Percentiles rank a stretch among this genome's conserved stretches.
Conservation (phyloP, 2,329 filamentous ascomycete genomes). For the Penicillium sp. region DNA sequence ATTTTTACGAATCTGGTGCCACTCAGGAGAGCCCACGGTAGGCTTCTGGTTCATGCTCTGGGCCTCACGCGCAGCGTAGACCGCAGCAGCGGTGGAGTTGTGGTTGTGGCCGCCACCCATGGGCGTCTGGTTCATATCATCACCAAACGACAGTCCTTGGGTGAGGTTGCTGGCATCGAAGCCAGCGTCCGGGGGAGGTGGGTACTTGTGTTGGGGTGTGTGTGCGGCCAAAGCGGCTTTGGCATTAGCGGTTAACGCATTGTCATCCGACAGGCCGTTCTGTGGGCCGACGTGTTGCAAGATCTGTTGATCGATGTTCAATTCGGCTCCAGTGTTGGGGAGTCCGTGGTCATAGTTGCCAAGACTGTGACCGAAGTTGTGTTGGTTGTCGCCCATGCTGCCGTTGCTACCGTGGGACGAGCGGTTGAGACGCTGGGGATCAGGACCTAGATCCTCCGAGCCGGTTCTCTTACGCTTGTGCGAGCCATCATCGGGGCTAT, state of each 20-base stretch:
- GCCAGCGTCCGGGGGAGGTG: slow-evolving; percentile 42
- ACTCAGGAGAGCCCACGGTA: slow-evolving; percentile 92
- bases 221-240: slow-evolving; percentile 50
- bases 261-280: slow-evolving; percentile 54
- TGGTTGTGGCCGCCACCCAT: slow-evolving; percentile 40
- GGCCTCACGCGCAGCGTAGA: slow-evolving; percentile 54
- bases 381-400: slow-evolving; percentile 38
- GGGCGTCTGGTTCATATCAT: slow-evolving; percentile 43
- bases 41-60: slow-evolving; percentile 67
- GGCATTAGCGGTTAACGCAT: slow-evolving; percentile 48
- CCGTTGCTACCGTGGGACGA: slow-evolving; percentile 44
- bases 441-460: slow-evolving; percentile 41
- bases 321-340: slow-evolving; percentile 36
- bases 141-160: slow-evolving; percentile 39
- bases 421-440: slow-evolving; percentile 43
- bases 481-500: slow-evolving; percentile 35
- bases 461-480: slow-evolving; percentile 46
- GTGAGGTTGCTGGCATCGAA: slow-evolving; percentile 41
- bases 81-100: slow-evolving; percentile 62
- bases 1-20: slow-evolving; percentile 95
- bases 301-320: slow-evolving; percentile 49
- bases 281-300: slow-evolving; percentile 54
- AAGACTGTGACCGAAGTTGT: slow-evolving; percentile 37
- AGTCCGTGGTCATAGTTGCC: slow-evolving; percentile 43
- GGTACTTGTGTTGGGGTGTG: slow-evolving; percentile 46